A percentile compares a stretch with the other conserved stretches of the same genome.
Evolutionary conservation across 768 basidiomycete genomes (phyloP).

Genomic region (Pholiota molesta): DNA sequence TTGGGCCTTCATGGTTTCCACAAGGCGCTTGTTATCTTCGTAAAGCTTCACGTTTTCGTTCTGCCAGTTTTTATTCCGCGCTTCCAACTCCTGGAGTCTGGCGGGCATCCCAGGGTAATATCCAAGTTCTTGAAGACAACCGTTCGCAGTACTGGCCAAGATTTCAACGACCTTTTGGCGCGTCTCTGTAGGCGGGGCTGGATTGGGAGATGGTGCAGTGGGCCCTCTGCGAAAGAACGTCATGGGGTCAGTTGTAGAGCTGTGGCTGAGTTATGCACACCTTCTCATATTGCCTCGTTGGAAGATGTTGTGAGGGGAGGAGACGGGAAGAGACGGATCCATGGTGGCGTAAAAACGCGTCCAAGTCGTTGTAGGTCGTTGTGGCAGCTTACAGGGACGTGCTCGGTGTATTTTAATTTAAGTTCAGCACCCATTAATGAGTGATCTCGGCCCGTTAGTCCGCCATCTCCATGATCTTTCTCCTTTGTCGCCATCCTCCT

Average conservation of each 20-base stretch:
- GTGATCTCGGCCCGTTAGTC: neutral
- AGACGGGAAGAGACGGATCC: slow-evolving; percentile 3
- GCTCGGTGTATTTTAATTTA: too few species aligned
- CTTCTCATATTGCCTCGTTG: slow-evolving; percentile 17
- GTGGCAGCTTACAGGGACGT: too few species aligned
- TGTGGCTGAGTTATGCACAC: slow-evolving; percentile 9
- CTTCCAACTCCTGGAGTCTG: slow-evolving; percentile 38
- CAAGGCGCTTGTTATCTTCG: slow-evolving; percentile 41
- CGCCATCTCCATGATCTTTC: neutral
- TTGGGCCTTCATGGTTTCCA: slow-evolving; percentile 23
- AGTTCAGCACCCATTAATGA: neutral
- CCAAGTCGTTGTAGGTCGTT: too few species aligned
- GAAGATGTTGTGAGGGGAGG: slow-evolving; percentile 1
- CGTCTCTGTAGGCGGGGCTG: slow-evolving; percentile 17
- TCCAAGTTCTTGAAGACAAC: slow-evolving; percentile 49
- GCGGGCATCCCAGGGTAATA: slow-evolving; percentile 46
- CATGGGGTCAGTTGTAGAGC: neutral
- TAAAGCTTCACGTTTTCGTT: slow-evolving; percentile 41
- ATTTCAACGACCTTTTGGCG: slow-evolving; percentile 46
- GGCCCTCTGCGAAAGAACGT: slow-evolving; percentile 3
- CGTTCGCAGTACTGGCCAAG: slow-evolving; percentile 45
- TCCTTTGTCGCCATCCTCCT: neutral
- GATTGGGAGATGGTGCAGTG: neutral
- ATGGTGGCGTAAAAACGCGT: slow-evolving; percentile 11
- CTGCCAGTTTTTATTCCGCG: slow-evolving; percentile 32